Conservation (phyloP, 2,329 filamentous ascomycete genomes). For the Mariannaea elegans region DNA sequence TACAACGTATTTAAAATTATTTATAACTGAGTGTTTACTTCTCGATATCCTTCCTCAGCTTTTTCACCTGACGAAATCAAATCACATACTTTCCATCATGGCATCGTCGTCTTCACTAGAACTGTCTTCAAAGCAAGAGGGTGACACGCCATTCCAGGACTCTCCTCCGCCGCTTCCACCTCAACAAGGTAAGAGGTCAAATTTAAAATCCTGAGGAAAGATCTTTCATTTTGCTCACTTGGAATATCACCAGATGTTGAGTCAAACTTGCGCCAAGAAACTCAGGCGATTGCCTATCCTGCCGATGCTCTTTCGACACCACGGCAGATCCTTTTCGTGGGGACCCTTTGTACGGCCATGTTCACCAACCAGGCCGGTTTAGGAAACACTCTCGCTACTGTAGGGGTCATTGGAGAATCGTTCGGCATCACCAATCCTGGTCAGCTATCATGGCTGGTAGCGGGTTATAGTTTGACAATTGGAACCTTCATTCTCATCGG, state of each 20-base stretch:
- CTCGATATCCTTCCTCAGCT: not conserved
- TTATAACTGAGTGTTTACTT: no score
- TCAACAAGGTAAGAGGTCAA: no score
- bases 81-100: no score
- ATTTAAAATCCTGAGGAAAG: no score
- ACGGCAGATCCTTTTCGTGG: slow-evolving; percentile 18
- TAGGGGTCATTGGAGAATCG: slow-evolving; percentile 1
- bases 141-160: not conserved
- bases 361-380: slow-evolving; percentile 14
- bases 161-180: not conserved
- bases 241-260: slow-evolving; percentile 19
- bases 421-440: slow-evolving; percentile 16
- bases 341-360: slow-evolving; percentile 19
- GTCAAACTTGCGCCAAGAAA: not conserved
- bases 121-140: not conserved
- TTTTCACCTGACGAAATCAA: no score
- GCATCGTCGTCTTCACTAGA: not conserved
- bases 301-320: slow-evolving; percentile 7
- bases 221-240: no score
- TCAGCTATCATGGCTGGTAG: slow-evolving; percentile 15
- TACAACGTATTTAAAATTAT: no score
- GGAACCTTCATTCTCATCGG: slow-evolving; percentile 63
- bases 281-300: not conserved
- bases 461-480: slow-evolving; percentile 63
- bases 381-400: slow-evolving; percentile 8